Evolutionary conservation across 2,329 filamentous ascomycete genomes (phyloP).

Genomic region (Aspergillus puulaauensis): DNA sequence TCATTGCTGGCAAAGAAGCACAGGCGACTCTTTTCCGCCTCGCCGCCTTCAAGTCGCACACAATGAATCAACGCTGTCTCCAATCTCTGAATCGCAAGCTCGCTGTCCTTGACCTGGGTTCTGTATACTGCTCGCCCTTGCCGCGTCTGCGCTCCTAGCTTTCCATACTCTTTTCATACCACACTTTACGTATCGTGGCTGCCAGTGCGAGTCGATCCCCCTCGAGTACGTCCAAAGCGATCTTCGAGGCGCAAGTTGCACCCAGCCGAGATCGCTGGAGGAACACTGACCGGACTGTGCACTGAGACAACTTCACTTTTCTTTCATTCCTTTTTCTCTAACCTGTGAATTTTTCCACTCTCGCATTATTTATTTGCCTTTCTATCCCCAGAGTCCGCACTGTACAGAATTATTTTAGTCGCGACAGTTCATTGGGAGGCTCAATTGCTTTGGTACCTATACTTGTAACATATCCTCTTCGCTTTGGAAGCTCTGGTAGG

Average conservation of each 20-base stretch:
- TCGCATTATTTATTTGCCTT: background rate
- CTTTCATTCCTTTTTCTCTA: constrained; percentile 12
- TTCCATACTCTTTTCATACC: constrained; percentile 16
- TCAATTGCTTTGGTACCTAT: constrained; percentile 8
- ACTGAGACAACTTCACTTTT: background rate
- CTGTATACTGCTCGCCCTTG: constrained; percentile 16
- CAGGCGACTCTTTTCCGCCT: constrained; percentile 18
- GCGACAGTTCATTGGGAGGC: constrained; percentile 2
- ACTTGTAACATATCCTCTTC: constrained; percentile 19
- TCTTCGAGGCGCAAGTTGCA: constrained; percentile 3
- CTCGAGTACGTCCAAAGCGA: constrained; percentile 3
- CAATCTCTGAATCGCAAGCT: constrained; percentile 24
- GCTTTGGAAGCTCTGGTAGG: constrained; percentile 10
- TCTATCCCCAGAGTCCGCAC: background rate
- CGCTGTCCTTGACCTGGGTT: constrained; percentile 16
- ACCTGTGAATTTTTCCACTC: background rate
- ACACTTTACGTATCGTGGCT: background rate
- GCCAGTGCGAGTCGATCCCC: constrained; percentile 17
- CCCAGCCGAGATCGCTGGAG: constrained; percentile 3
- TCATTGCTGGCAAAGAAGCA: constrained; percentile 17
- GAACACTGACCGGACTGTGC: constrained; percentile 5
- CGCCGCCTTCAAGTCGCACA: constrained; percentile 29
- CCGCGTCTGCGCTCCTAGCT: constrained; percentile 29
- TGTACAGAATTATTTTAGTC: constrained; percentile 9
- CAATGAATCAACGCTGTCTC: constrained; percentile 32